phyloP scores from a whole-genome alignment of 768 basidiomycete species.

The Boletus pseudo-olivaceus region DNA sequence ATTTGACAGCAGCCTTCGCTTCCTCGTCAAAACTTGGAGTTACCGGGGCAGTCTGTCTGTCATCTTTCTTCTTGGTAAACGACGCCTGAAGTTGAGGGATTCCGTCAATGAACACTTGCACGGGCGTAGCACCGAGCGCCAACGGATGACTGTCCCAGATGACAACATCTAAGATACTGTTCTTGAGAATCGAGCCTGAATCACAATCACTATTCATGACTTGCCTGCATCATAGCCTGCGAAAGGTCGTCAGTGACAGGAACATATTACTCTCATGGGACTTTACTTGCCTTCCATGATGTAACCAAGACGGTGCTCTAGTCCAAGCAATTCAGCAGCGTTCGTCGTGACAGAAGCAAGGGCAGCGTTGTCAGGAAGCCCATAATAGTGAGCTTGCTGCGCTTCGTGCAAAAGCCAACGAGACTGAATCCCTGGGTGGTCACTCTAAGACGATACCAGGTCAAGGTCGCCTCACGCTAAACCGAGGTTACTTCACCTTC shows the following conservation, averaged over 20 bases:
- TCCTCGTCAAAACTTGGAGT: constrained; percentile 62
- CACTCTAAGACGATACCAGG: constrained; percentile 43
- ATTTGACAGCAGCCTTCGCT: constrained; percentile 50
- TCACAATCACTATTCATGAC: neutral
- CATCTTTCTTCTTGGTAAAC: constrained; percentile 40
- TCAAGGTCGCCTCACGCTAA: neutral
- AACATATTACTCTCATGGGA: neutral
- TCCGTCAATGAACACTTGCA: constrained; percentile 82
- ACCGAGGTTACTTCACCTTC: constrained; percentile 36
- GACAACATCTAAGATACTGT: constrained; percentile 39
- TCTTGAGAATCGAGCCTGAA: neutral
- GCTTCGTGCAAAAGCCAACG: constrained; percentile 81
- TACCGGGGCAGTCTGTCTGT: constrained; percentile 48
- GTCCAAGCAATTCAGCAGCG: constrained; percentile 69
- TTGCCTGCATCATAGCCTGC: constrained; percentile 65
- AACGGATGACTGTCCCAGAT: constrained; percentile 80
- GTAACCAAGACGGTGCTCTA: constrained; percentile 79
- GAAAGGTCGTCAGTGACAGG: neutral
- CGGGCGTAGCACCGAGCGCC: constrained; percentile 71
- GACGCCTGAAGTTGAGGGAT: constrained; percentile 55
- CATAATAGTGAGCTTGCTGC: constrained; percentile 79
- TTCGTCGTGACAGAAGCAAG: constrained; percentile 72
- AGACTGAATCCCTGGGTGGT: constrained; percentile 63
- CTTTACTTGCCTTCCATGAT: constrained; percentile 50
- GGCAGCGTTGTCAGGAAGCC: constrained; percentile 65